Conservation (phyloP, 495 filamentous ascomycete species). For the Bacidia gigantensis region DNA sequence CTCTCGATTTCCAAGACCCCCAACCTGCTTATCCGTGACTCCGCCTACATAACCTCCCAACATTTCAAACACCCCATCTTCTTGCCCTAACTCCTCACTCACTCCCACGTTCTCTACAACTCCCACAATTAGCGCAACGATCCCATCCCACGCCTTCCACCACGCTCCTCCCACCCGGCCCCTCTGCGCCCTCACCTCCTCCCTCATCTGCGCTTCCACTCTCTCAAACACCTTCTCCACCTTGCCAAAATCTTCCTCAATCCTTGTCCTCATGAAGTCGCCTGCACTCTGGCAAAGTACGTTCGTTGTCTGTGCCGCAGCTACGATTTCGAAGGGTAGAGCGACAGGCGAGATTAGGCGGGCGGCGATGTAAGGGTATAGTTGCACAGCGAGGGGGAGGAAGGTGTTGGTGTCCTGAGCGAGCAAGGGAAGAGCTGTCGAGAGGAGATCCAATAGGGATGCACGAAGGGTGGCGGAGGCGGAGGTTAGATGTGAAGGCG, state of each 20-base stretch:
- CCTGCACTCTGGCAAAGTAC: slow-evolving; percentile 44
- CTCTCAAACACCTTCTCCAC: slow-evolving; percentile 35
- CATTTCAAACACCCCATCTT: slow-evolving; percentile 53
- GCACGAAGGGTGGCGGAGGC: slow-evolving; percentile 64
- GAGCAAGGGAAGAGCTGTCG: slow-evolving; percentile 52
- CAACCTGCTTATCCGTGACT: slow-evolving; percentile 30
- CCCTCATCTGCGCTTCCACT: slow-evolving; percentile 6
- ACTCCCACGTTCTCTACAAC: slow-evolving; percentile 44
- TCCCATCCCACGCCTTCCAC: slow-evolving; percentile 44
- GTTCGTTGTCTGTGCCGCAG: slow-evolving; percentile 17
- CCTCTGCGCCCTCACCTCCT: slow-evolving; percentile 20
- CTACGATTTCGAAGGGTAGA: not conserved
- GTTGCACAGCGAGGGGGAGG: slow-evolving; percentile 72
- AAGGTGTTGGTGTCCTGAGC: slow-evolving; percentile 65
- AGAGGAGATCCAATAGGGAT: slow-evolving; percentile 60
- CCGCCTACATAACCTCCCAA: slow-evolving; percentile 35
- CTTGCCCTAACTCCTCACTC: slow-evolving; percentile 37
- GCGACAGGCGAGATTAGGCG: slow-evolving; percentile 38
- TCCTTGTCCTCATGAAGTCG: slow-evolving; percentile 61
- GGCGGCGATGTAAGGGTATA: slow-evolving; percentile 68
- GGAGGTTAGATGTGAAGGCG: slow-evolving; percentile 76
- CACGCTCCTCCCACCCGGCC: slow-evolving; percentile 21
- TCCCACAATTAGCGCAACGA: slow-evolving; percentile 36
- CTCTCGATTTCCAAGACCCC: not conserved
- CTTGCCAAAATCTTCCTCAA: slow-evolving; percentile 54